These are phyloP conservation scores for Castanospermum australe DNA, from an alignment of 306 rosid species.

Conservation along the genomic window DNA sequence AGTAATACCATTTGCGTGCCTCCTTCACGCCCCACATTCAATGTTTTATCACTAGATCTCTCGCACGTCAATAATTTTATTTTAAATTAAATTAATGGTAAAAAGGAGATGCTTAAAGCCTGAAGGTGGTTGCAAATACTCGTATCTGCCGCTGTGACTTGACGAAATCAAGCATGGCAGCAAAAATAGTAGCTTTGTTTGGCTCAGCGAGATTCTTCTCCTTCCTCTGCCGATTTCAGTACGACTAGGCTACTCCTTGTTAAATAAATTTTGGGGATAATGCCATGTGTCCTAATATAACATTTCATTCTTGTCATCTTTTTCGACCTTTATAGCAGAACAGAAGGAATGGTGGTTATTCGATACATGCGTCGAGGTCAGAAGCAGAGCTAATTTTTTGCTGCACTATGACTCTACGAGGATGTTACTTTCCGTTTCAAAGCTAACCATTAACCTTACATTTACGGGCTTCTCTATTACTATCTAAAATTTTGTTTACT, in stretches of 20 bases:
- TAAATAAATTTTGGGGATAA: slow-evolving; percentile 13
- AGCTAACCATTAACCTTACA: slow-evolving; percentile 24
- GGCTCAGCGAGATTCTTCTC: neutral
- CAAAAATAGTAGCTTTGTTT: slow-evolving; percentile 6
- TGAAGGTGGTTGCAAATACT: slow-evolving; percentile 23
- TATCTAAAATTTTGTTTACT: slow-evolving; percentile 1
- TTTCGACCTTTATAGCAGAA: slow-evolving; percentile 23
- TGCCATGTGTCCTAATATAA: neutral
- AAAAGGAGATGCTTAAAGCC: neutral
- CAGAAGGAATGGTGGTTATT: slow-evolving; percentile 6
- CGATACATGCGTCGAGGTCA: slow-evolving; percentile 15
- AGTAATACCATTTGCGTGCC: slow-evolving; percentile 18
- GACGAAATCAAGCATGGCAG: neutral
- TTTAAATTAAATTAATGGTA: neutral
- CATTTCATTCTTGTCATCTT: slow-evolving; percentile 5
- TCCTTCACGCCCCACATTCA: neutral
- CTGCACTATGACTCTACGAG: slow-evolving; percentile 10
- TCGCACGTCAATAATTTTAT: neutral
- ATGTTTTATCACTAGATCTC: neutral
- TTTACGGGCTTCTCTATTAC: neutral
- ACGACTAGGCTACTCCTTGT: neutral
- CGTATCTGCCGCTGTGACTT: neutral
- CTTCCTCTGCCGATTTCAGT: neutral
- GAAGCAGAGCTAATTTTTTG: slow-evolving; percentile 16
- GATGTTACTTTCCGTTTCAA: neutral